Evolutionary conservation across 169 alveolate genomes (phyloP).

Genomic region (Blepharisma undulans): DNA sequence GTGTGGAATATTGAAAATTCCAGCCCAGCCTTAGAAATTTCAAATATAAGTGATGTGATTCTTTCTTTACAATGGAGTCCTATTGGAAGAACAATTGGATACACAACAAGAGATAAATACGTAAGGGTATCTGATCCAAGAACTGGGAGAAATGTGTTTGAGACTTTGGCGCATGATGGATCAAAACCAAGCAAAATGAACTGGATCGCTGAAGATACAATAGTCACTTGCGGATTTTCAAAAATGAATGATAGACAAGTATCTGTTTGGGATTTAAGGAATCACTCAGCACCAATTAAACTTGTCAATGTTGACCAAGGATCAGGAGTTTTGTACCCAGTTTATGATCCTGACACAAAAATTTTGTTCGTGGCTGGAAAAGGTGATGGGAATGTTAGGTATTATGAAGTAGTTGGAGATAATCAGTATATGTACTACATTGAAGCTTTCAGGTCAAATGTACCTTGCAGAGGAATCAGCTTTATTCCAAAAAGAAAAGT

Average conservation of each 20-base stretch:
- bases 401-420: conserved; percentile 50
- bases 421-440: conserved; percentile 42
- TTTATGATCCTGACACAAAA: conserved; percentile 66
- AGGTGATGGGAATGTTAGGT: conserved; percentile 72
- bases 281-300: conserved; percentile 49
- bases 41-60: conserved; percentile 44
- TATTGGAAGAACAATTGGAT: conserved; percentile 62
- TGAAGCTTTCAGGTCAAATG: conserved; percentile 56
- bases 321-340: conserved; percentile 64
- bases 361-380: conserved; percentile 67
- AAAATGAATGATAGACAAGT: conserved; percentile 64
- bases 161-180: conserved; percentile 66
- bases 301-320: conserved; percentile 63
- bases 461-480: conserved; percentile 61
- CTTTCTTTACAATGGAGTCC: conserved; percentile 68
- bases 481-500: conserved; percentile 22
- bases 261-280: conserved; percentile 73
- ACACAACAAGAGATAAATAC: conserved; percentile 56
- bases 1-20: conserved; percentile 70
- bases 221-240: conserved; percentile 64
- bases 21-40: conserved; percentile 38
- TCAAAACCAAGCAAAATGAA: conserved; percentile 61
- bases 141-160: conserved; percentile 41
- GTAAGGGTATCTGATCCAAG: conserved; percentile 72
- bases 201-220: conserved; percentile 64